Evolutionary conservation across 768 basidiomycete species (phyloP).

Genomic region (Mycena polygramma): DNA sequence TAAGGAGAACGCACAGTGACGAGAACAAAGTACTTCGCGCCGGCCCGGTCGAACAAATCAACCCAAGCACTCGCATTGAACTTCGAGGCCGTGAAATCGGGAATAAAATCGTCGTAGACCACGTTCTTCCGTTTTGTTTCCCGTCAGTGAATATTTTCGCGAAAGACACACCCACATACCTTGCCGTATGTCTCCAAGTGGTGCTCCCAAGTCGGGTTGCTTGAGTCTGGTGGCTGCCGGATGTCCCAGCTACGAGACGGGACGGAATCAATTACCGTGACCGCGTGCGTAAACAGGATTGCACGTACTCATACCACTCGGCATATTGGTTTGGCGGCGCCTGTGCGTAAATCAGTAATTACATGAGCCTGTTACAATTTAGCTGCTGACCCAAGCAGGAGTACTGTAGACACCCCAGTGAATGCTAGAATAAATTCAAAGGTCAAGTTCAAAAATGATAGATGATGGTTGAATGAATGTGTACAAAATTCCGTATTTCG

Average conservation of each 20-base stretch:
- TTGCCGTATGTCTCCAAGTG: constrained; percentile 65
- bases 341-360: constrained; percentile 39
- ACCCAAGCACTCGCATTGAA: constrained; percentile 70
- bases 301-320: constrained; percentile 69
- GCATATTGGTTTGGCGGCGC: constrained; percentile 57
- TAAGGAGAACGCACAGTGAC: constrained; percentile 55
- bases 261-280: neutral
- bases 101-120: constrained; percentile 71
- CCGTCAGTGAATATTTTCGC: neutral
- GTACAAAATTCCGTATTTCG: constrained; percentile 71
- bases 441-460: neutral
- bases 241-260: constrained; percentile 50
- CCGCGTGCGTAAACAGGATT: neutral
- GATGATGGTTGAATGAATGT: constrained; percentile 36
- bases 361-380: neutral
- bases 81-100: constrained; percentile 62
- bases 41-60: constrained; percentile 65
- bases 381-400: constrained; percentile 52
- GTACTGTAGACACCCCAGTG: constrained; percentile 66
- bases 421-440: constrained; percentile 48
- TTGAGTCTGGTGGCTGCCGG: constrained; percentile 50
- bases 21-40: constrained; percentile 74
- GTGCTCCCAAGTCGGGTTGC: constrained; percentile 60
- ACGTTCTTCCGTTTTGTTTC: constrained; percentile 51
- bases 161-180: constrained; percentile 30